Evolutionary conservation across 306 rosid species (phyloP), one percentile per base, ranked within the genome.

Genomic region (Inga oerstediana): DNA sequence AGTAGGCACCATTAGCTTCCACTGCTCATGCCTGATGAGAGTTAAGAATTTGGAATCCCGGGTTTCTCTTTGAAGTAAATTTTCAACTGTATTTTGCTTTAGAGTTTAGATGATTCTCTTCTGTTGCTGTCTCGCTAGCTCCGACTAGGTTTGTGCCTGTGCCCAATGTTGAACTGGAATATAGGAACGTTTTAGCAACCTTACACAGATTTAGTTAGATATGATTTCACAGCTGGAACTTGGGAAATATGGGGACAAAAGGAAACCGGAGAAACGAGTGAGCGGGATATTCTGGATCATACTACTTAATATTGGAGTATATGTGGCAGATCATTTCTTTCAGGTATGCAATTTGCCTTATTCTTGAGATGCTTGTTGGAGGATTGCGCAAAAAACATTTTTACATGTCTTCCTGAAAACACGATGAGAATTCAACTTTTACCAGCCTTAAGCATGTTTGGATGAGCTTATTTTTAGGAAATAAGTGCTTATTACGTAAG

Each of bases 241-340:
- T 41, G 93, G 89, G 64, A 89, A 89, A 79, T 88, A 92, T 3
- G 86, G 84, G 67, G 85, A 64, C 39, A 84, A 84, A 62, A 69
- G 87, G 82, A 91, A 81, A 86, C 93, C 89, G 0, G 90, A 88
- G 75, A 90, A 85, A 84, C 98, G 85, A 27, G 95, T 87, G 37
- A 96, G 87, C 5, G 99, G 99, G 39, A 94, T 96, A 87, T 94
- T 94, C 85, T 96, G 97, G 98, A 81, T 96, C 80, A 75, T 96
- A 75, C 97, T 96, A 81, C 90, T 91, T 45, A 93, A 92, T 79
- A 86, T 96, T 80, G 99, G 93, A 49, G 69, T 93, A 75, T 96
- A 82, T 70, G 81, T 90, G 7, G 94, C 97, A 2, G 99, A 96
- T 90, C 97, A 96, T 79, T 78, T 92, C 43, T 90, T 94, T 69